Conservation (phyloP, 2,329 filamentous ascomycete species). For the Pleurostoma richardsiae region DNA sequence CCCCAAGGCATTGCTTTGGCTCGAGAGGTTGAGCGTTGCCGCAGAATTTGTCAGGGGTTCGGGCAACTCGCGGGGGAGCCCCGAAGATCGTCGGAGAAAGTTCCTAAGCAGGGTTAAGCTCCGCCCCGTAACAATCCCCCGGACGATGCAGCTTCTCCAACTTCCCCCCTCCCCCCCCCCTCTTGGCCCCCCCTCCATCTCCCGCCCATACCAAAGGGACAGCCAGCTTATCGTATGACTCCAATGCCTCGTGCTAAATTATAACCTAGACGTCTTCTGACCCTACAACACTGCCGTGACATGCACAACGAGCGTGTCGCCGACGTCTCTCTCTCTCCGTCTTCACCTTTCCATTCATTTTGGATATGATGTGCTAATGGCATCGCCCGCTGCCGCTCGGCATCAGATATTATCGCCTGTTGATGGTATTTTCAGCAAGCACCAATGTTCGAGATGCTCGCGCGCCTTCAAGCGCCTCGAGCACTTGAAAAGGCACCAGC, state of each 20-base stretch:
- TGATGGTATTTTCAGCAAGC: conserved; percentile 13
- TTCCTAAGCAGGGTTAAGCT: too few species aligned
- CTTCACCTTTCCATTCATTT: not conserved
- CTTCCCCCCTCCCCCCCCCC: conserved; percentile 2
- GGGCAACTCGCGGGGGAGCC: too few species aligned
- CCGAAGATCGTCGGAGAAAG: too few species aligned
- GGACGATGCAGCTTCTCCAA: not conserved
- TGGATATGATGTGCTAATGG: not conserved
- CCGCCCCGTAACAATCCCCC: too few species aligned
- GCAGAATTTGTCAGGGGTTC: too few species aligned
- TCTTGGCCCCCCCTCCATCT: conserved; percentile 11
- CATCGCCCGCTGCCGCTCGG: conserved; percentile 6
- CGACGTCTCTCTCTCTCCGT: not conserved
- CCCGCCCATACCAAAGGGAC: not conserved
- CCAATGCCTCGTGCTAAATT: not conserved
- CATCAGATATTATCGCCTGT: conserved; percentile 11
- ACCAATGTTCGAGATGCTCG: conserved; percentile 19
- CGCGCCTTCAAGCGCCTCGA: conserved; percentile 22
- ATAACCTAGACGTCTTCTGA: not conserved
- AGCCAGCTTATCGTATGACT: not conserved
- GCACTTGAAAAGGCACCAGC: conserved; percentile 23
- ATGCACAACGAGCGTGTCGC: not conserved
- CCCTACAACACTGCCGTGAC: not conserved
- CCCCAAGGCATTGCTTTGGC: too few species aligned
- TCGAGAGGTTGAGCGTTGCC: too few species aligned